Evolutionary conservation across 768 basidiomycete species (phyloP).

Genomic region (Pleurotus sapidus): DNA sequence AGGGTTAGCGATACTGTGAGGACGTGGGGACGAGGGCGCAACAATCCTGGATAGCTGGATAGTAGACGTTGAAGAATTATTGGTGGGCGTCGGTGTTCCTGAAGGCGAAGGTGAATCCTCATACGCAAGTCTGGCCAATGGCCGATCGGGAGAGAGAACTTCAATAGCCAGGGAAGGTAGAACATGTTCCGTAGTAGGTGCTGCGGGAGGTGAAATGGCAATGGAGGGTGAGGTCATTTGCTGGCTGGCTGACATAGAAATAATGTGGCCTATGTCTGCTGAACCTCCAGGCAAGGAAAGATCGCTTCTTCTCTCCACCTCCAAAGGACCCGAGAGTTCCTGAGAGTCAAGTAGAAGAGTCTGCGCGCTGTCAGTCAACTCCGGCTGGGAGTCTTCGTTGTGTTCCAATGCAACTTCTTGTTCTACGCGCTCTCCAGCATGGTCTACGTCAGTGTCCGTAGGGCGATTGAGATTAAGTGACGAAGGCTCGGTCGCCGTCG

Average conservation of each 20-base stretch:
- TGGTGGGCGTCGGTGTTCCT: not conserved
- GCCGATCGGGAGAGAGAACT: not conserved
- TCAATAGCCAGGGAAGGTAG: not conserved
- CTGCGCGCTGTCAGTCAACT: no score
- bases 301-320: no score
- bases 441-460: no score
- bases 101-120: not conserved
- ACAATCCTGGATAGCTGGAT: not conserved
- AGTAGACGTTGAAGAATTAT: not conserved
- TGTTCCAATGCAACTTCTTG: no score
- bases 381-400: no score
- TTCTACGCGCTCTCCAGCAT: no score
- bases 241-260: not conserved
- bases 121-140: not conserved
- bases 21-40: not conserved
- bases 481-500: no score
- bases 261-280: no score
- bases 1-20: not conserved
- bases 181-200: not conserved
- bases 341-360: no score
- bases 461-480: no score
- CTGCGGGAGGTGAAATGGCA: not conserved
- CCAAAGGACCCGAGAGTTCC: no score
- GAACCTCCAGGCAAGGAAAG: no score
- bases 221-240: not conserved